Evolutionary conservation across 768 basidiomycete species (phyloP).

Genomic region (Boletales sp.): DNA sequence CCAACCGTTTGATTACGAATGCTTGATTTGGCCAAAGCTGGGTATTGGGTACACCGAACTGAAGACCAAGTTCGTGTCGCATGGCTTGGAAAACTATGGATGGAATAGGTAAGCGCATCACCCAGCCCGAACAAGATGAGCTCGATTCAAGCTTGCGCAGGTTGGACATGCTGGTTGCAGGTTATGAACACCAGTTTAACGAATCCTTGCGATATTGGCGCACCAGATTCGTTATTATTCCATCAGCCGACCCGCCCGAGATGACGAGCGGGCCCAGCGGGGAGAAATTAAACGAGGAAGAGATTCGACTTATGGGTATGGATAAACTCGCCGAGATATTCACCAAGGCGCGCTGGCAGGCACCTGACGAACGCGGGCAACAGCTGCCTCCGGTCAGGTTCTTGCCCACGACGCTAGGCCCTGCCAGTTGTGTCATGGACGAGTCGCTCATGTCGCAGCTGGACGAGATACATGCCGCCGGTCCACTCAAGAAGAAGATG

Average conservation of each 20-base stretch:
- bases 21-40: conserved; percentile 90
- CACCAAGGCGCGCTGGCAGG: conserved; percentile 77
- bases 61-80: conserved; percentile 68
- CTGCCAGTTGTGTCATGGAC: conserved; percentile 76
- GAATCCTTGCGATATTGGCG: conserved; percentile 91
- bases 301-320: conserved; percentile 84
- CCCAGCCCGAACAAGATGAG: background rate
- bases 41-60: conserved; percentile 85
- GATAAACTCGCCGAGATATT: conserved; percentile 90
- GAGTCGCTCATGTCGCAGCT: conserved; percentile 74
- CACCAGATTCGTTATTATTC: conserved; percentile 90
- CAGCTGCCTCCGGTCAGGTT: conserved; percentile 65
- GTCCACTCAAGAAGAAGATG: conserved; percentile 75
- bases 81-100: conserved; percentile 77
- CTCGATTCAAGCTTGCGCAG: conserved; percentile 34
- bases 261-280: conserved; percentile 55
- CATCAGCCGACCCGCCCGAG: conserved; percentile 67
- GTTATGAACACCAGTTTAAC: conserved; percentile 76
- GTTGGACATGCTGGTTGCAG: conserved; percentile 80
- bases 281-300: conserved; percentile 81
- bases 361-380: conserved; percentile 38
- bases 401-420: conserved; percentile 81
- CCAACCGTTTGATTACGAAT: conserved; percentile 72
- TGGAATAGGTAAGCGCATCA: conserved; percentile 68
- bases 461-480: conserved; percentile 73